A percentile compares a stretch with the other conserved stretches of the same genome.
These are phyloP conservation scores for Rosa multiflora DNA, from an alignment of 306 rosid genomes.

Conservation along the genomic window DNA sequence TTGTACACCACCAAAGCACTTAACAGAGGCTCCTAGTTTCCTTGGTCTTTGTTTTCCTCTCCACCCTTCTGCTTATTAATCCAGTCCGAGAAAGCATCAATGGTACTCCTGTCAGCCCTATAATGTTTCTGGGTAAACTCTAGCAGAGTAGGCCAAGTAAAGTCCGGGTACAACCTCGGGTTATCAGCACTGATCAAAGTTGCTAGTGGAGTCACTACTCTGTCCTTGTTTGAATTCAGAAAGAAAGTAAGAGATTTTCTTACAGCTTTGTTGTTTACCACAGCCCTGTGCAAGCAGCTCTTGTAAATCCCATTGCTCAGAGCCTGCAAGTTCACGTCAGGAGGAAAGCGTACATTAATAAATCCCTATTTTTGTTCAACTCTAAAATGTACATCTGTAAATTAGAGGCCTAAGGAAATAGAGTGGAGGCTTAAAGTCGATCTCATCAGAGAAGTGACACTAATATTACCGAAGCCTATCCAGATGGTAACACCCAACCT, in stretches of 20 bases:
- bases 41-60: constrained; percentile 30
- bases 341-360: background rate
- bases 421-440: too few species aligned
- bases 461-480: too few species aligned
- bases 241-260: constrained; percentile 82
- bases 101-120: constrained; percentile 60
- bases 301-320: constrained; percentile 71
- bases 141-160: constrained; percentile 59
- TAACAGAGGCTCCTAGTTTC: background rate
- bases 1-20: too few species aligned
- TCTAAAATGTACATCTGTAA: too few species aligned
- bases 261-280: constrained; percentile 53
- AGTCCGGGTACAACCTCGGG: constrained; percentile 64
- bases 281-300: constrained; percentile 88
- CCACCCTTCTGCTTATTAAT: constrained; percentile 33
- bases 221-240: constrained; percentile 55
- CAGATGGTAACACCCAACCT: too few species aligned
- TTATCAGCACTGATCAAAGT: constrained; percentile 39
- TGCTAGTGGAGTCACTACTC: constrained; percentile 56
- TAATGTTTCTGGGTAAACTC: constrained; percentile 71
- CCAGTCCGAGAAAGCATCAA: constrained; percentile 64
- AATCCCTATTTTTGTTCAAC: too few species aligned
- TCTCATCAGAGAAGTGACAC: too few species aligned
- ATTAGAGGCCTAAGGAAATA: too few species aligned
- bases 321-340: constrained; percentile 48